A percentile compares a stretch with the other conserved stretches of the same genome.
phyloP scores from a whole-genome alignment of 2,329 filamentous ascomycete genomes.

The Bipolaris cookei region DNA sequence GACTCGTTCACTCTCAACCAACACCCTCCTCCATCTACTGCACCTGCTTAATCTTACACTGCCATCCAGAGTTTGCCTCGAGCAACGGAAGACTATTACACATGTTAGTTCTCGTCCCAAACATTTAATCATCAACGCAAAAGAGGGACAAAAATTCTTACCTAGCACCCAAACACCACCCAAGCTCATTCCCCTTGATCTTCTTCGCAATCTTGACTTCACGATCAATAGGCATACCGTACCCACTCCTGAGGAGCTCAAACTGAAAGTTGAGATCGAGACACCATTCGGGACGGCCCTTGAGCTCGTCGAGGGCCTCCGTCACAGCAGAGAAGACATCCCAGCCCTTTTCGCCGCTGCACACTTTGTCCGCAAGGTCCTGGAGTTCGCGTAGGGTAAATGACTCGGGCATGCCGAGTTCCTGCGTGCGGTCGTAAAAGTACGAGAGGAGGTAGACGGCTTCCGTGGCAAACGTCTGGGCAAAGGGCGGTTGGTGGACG shows the following conservation, averaged over 20 bases:
- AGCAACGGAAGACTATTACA: constrained; percentile 76
- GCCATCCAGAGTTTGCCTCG: constrained; percentile 82
- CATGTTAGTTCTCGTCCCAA: constrained; percentile 45
- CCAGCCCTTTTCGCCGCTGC: constrained; percentile 78
- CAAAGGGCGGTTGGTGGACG: constrained; percentile 88
- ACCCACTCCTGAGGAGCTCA: constrained; percentile 88
- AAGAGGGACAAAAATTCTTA: constrained; percentile 54
- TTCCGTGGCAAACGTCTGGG: constrained; percentile 89
- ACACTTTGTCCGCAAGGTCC: constrained; percentile 83
- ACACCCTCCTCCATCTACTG: constrained; percentile 17
- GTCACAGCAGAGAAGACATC: constrained; percentile 78
- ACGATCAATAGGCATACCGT: constrained; percentile 95
- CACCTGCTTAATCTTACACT: constrained; percentile 82
- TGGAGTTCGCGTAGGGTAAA: constrained; percentile 92
- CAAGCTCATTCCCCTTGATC: constrained; percentile 94
- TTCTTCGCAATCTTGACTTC: constrained; percentile 99
- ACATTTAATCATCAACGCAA: neutral
- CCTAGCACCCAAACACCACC: constrained; percentile 98
- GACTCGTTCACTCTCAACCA: too few species aligned
- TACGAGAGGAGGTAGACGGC: constrained; percentile 97
- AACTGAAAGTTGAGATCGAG: constrained; percentile 97
- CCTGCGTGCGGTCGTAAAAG: constrained; percentile 94
- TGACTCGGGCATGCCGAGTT: constrained; percentile 96
- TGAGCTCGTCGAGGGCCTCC: constrained; percentile 79
- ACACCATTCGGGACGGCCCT: constrained; percentile 85